Evolutionary conservation across 2,329 filamentous ascomycete species (phyloP).

Genomic region (Beauveria sp.): DNA sequence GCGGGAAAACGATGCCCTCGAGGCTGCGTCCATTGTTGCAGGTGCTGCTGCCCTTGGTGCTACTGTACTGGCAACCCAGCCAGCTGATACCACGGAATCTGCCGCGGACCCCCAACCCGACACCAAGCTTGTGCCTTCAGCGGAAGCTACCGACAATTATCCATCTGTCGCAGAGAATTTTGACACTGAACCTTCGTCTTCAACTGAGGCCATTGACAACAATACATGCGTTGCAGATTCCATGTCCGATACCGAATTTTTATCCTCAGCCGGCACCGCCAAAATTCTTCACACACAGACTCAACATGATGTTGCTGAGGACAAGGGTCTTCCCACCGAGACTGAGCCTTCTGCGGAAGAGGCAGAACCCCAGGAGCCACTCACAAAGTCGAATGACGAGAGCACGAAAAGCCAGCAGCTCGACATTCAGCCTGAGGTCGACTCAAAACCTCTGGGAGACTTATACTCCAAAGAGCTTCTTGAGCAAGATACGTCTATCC

Average conservation of each 20-base stretch:
- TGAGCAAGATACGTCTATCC: not conserved
- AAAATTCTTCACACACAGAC: not conserved
- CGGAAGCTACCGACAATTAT: not conserved
- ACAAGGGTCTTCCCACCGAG: not conserved
- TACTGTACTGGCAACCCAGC: not conserved
- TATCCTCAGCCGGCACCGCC: not conserved
- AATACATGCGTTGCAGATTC: no score
- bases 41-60: not conserved
- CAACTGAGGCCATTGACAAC: not conserved
- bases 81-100: not conserved
- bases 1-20: conserved; percentile 3
- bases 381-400: conserved; percentile 15
- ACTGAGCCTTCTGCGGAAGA: conserved; percentile 12
- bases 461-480: not conserved
- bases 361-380: conserved; percentile 11
- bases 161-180: not conserved
- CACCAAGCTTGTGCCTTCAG: not conserved
- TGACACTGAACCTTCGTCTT: not conserved
- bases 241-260: not conserved
- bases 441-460: not conserved
- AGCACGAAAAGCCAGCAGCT: conserved; percentile 10
- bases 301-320: not conserved
- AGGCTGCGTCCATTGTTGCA: not conserved
- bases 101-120: conserved; percentile 1
- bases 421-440: not conserved